Conservation (phyloP, 345 rosid genomes). For the Ceriops zippeliana region DNA sequence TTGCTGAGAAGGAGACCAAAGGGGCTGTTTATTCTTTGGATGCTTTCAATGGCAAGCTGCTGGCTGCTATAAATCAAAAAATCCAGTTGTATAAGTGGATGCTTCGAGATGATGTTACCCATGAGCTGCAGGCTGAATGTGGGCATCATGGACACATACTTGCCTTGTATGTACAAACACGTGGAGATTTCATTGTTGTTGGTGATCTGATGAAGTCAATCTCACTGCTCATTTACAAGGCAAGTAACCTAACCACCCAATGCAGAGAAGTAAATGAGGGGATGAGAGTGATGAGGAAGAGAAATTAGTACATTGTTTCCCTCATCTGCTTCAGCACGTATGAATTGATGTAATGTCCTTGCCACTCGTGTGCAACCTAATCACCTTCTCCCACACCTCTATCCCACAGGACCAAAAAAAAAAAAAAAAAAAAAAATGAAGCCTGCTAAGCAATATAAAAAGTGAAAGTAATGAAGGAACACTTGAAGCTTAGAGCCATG, state of each 20-base stretch:
- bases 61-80: slow-evolving; percentile 89
- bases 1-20: slow-evolving; percentile 89
- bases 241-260: slow-evolving; percentile 12
- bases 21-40: slow-evolving; percentile 84
- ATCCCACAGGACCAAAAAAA: no score
- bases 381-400: background rate
- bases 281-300: background rate
- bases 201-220: slow-evolving; percentile 97
- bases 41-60: slow-evolving; percentile 88
- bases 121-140: slow-evolving; percentile 83
- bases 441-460: background rate
- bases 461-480: background rate
- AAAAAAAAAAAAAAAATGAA: background rate
- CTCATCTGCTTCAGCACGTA: no score
- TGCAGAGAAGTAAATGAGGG: background rate
- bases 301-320: background rate
- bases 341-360: background rate
- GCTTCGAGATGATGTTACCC: slow-evolving; percentile 83
- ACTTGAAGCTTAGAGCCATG: background rate
- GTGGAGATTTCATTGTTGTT: slow-evolving; percentile 91
- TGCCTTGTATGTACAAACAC: slow-evolving; percentile 86
- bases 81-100: slow-evolving; percentile 93
- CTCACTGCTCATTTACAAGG: slow-evolving; percentile 88
- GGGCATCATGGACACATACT: slow-evolving; percentile 91
- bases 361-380: background rate